Percentiles rank a stretch among this genome's conserved stretches.
These are phyloP conservation scores for Gentiana straminea DNA, from an alignment of 257 asterid genomes.

Conservation along the genomic window DNA sequence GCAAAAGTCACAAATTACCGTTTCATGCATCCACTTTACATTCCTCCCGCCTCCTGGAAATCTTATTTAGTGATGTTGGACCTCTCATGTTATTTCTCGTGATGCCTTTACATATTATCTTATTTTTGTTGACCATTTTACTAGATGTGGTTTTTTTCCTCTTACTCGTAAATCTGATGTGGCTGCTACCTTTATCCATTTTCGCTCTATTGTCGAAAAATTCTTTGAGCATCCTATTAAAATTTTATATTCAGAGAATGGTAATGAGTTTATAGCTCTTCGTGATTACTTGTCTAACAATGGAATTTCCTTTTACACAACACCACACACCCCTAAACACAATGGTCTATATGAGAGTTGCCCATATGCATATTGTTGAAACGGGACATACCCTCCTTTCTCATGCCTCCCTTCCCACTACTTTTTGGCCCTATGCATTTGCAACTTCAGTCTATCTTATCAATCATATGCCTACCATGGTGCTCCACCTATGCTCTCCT, in stretches of 20 bases:
- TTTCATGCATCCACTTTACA: neutral
- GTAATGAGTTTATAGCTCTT: slow-evolving; percentile 2
- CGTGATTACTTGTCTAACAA: neutral
- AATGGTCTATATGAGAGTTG: slow-evolving; percentile 1
- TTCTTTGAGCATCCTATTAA: neutral
- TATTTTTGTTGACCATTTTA: too few species aligned
- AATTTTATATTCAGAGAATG: neutral
- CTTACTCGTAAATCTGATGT: neutral
- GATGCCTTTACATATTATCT: neutral
- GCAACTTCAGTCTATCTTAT: neutral
- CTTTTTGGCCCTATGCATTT: slow-evolving; percentile 3
- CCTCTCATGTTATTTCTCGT: neutral
- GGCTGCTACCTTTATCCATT: neutral
- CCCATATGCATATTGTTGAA: slow-evolving; percentile 7
- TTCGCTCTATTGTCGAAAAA: neutral
- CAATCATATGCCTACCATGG: neutral
- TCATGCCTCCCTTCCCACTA: neutral
- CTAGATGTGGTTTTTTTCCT: neutral
- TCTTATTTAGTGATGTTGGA: neutral
- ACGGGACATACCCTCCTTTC: neutral
- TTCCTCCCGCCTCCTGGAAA: neutral
- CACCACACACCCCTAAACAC: slow-evolving; percentile 5
- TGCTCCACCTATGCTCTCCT: neutral
- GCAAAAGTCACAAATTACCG: neutral
- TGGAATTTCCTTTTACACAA: slow-evolving; percentile 1